Evolutionary conservation across 148 eudicot genomes (phyloP), one percentile per base, ranked within the genome.

Genomic region (Silene uniflora): DNA sequence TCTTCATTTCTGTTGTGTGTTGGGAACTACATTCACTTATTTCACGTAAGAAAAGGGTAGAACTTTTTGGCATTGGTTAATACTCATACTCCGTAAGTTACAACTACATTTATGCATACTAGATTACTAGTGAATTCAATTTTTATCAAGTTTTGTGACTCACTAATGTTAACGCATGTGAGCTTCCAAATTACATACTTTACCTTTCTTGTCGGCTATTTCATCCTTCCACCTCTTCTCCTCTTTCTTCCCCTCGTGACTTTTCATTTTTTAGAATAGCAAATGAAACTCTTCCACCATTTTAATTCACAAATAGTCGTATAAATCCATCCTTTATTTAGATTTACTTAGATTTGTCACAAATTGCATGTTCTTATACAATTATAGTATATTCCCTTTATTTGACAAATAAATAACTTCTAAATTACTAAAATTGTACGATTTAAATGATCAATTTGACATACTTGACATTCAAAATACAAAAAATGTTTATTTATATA

Each of bases 141-240:
- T 5, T 56, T 12, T 5, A 56, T n/a, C 4, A 56, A 4, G 14
- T 12, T 56, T 56, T 14, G 61, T 56, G 61, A 7, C 6, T 7
- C 17, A 27, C 39, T 27, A 29, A 29, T 81, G 77, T 52, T n/a
- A 67, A 22, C 77, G 70, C 83, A 81, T 81, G 81, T 81, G 84
- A 77, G 47, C 77, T 77, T 81, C 71, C 62, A 58, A 73, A 49
- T 77, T 77, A 66, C 52, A 81, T n/a, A n/a, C 77, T 67, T 61
- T 81, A 77, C 80, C 84, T 69, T 32, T 73, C 52, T 73, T 81
- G 84, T 81, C 84, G 84, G 84, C 75, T 81, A 81, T 67, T 67
- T 66, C 74, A 72, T 19, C 70, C 42, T 23, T 61, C 62, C 69
- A 14, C 69, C 17, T 61, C 77, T 54, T 16, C 77, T 70, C 10